Percentiles rank a stretch among this genome's conserved stretches.
These are phyloP conservation scores for Meira miltonrushii DNA, from an alignment of 1,284 basidiomycete genomes.

Conservation along the genomic window DNA sequence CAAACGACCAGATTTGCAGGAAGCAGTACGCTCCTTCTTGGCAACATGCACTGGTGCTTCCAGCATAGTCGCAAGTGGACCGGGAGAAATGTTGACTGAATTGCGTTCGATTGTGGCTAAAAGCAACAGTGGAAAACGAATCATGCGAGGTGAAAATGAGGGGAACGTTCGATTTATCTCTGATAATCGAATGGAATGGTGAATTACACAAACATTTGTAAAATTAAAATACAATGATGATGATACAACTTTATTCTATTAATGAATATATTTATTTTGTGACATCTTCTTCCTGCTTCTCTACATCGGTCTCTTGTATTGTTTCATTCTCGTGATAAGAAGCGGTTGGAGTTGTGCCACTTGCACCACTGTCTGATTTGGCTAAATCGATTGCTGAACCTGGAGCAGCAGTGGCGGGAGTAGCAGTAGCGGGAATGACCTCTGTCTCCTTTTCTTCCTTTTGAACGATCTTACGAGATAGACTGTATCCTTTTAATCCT, in stretches of 20 bases:
- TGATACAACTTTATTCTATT: too few relatives aligned
- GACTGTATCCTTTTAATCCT: constrained; percentile 31
- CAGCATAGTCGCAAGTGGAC: constrained; percentile 18
- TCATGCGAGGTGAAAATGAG: constrained; percentile 9
- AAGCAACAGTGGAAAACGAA: constrained; percentile 6
- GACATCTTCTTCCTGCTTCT: too few relatives aligned
- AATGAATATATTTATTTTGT: too few relatives aligned
- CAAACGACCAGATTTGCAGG: not conserved
- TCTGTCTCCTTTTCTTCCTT: not conserved
- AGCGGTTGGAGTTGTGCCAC: too few relatives aligned
- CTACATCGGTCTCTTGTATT: too few relatives aligned
- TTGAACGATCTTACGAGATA: constrained; percentile 12
- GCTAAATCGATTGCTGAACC: too few relatives aligned
- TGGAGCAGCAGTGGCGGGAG: too few relatives aligned
- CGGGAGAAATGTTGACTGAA: constrained; percentile 19
- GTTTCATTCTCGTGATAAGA: not conserved
- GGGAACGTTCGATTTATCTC: constrained; percentile 3
- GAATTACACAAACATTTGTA: too few relatives aligned
- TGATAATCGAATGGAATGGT: constrained; percentile 12
- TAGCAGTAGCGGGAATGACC: too few relatives aligned
- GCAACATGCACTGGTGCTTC: constrained; percentile 2
- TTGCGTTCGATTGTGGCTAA: constrained; percentile 15
- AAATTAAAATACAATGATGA: too few relatives aligned
- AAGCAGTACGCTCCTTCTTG: not conserved
- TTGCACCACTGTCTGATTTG: too few relatives aligned